Percentiles rank a stretch among this genome's conserved stretches.
Conservation (phyloP, 164 flowering plant species). For the Vitis amurensis region DNA sequence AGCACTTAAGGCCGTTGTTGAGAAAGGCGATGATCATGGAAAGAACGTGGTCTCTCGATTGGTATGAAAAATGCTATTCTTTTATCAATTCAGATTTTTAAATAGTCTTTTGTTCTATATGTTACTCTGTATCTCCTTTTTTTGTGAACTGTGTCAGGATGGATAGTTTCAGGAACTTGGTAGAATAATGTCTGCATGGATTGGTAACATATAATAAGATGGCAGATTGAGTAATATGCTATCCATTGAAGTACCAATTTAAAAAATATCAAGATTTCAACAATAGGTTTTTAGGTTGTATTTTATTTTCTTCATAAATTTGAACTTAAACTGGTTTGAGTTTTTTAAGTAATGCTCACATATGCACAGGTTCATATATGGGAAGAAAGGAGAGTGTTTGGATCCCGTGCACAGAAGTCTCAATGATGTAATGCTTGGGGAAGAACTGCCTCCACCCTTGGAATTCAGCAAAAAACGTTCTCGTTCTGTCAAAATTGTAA, state of each 20-base stretch:
- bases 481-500: constrained; percentile 69
- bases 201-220: too few relatives aligned
- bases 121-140: neutral
- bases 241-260: neutral
- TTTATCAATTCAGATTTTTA: neutral
- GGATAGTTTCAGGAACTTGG: too few relatives aligned
- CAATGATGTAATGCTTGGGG: constrained; percentile 77
- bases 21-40: constrained; percentile 76
- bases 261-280: too few relatives aligned
- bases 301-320: neutral
- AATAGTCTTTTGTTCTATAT: neutral
- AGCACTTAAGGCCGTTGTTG: constrained; percentile 70
- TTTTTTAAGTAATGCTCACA: neutral
- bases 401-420: constrained; percentile 69
- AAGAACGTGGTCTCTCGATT: constrained; percentile 78
- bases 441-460: constrained; percentile 70
- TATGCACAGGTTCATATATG: constrained; percentile 60
- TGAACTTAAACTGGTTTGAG: neutral
- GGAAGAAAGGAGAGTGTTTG: constrained; percentile 96
- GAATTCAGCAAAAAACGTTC: constrained; percentile 76
- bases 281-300: neutral
- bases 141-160: neutral
- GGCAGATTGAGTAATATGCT: too few relatives aligned
- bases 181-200: too few relatives aligned
- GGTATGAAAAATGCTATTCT: constrained; percentile 40